These are phyloP conservation scores for Mrakiaceae sp. DNA, from an alignment of 1,284 basidiomycete genomes.

Conservation along the genomic window DNA sequence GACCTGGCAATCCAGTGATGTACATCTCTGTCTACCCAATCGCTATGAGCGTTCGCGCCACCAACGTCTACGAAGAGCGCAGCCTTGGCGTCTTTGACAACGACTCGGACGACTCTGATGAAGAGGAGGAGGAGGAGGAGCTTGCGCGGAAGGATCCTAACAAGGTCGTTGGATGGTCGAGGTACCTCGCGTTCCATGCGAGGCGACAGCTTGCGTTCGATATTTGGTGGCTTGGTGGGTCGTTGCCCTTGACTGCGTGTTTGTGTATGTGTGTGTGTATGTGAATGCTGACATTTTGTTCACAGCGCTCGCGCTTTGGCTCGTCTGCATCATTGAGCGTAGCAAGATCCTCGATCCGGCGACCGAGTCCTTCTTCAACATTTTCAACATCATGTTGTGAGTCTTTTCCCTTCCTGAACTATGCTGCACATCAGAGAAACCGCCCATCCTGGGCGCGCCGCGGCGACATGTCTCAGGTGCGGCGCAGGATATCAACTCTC, in stretches of 20 bases:
- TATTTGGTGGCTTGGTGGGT: slow-evolving; percentile 19
- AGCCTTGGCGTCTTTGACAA: slow-evolving; percentile 63
- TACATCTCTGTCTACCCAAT: slow-evolving; percentile 48
- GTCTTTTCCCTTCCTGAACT: slow-evolving; percentile 18
- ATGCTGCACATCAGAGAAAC: no score
- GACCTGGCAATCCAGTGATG: slow-evolving; percentile 11
- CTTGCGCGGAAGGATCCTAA: slow-evolving; percentile 19
- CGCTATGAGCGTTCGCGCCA: slow-evolving; percentile 73
- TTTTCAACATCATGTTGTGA: slow-evolving; percentile 49
- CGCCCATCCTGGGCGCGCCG: slow-evolving; percentile 13
- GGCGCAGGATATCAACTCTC: not conserved
- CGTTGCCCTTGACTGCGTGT: not conserved
- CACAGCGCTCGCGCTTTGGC: slow-evolving; percentile 54
- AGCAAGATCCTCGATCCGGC: slow-evolving; percentile 45
- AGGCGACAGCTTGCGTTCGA: slow-evolving; percentile 33
- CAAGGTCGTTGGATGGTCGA: slow-evolving; percentile 44
- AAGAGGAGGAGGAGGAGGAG: slow-evolving; percentile 28
- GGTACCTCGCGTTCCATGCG: slow-evolving; percentile 65
- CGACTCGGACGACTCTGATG: slow-evolving; percentile 41
- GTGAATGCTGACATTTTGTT: not conserved
- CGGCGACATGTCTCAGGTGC: not conserved
- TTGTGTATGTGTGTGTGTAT: no score
- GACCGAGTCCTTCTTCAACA: slow-evolving; percentile 57
- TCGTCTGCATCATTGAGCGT: slow-evolving; percentile 78
- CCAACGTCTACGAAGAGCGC: slow-evolving; percentile 93